Evolutionary conservation across 192 early-diverging fungal species (phyloP).

Genomic region (Podila minutissima): DNA sequence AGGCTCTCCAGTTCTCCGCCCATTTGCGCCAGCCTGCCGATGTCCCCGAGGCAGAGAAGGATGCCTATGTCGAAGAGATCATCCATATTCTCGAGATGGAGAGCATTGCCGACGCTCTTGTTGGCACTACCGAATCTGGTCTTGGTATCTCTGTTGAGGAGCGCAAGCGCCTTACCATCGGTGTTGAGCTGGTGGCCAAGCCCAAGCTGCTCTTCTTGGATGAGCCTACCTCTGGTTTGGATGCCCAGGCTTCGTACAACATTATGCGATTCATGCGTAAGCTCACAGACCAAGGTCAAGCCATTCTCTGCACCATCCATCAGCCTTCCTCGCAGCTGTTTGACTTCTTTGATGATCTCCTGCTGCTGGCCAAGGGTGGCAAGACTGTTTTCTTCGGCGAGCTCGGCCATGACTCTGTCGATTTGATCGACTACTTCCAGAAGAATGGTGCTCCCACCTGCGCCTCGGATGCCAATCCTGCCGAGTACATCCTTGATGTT

Average conservation of each 20-base stretch:
- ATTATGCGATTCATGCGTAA: constrained; percentile 77
- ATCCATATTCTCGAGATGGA: constrained; percentile 80
- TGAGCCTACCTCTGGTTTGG: constrained; percentile 89
- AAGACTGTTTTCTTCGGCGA: constrained; percentile 85
- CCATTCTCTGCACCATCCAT: constrained; percentile 87
- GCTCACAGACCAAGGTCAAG: constrained; percentile 72
- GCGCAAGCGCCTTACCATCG: constrained; percentile 89
- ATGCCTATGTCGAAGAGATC: constrained; percentile 80
- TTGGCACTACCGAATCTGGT: constrained; percentile 76
- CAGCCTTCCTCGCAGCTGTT: constrained; percentile 87
- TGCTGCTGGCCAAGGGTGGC: constrained; percentile 84
- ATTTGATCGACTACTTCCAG: constrained; percentile 81
- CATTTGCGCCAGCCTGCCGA: constrained; percentile 74
- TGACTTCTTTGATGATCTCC: constrained; percentile 84
- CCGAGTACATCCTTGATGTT: constrained; percentile 89
- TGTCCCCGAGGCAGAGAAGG: constrained; percentile 73
- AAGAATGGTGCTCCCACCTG: constrained; percentile 74
- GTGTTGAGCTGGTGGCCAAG: constrained; percentile 83
- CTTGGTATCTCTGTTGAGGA: constrained; percentile 90
- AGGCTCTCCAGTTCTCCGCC: constrained; percentile 82
- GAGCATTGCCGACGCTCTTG: constrained; percentile 73
- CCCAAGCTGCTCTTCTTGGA: constrained; percentile 88
- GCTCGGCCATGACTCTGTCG: constrained; percentile 71
- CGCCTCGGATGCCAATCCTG: constrained; percentile 76
- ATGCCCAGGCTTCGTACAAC: constrained; percentile 83